Conservation (phyloP, 176 grass and related monocot species). For the Urochloa ruziziensis region DNA sequence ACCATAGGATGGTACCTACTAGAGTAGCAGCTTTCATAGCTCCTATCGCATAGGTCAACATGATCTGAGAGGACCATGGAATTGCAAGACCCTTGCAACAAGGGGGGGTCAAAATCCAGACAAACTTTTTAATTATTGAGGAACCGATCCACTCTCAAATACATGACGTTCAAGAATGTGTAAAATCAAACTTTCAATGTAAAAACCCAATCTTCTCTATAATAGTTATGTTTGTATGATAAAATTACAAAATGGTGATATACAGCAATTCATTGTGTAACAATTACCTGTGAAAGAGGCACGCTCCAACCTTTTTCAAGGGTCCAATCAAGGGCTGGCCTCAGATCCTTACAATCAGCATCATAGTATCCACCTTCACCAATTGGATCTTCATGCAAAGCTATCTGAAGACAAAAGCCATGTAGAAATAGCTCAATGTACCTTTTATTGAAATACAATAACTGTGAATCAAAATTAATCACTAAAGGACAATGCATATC, state of each 20-base stretch:
- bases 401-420: conserved; percentile 30
- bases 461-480: background rate
- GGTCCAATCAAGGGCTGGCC: conserved; percentile 53
- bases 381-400: conserved; percentile 33
- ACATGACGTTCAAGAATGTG: background rate
- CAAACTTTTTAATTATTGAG: background rate
- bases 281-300: conserved; percentile 46
- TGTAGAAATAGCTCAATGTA: background rate
- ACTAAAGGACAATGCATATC: background rate
- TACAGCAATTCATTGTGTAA: background rate
- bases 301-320: conserved; percentile 45
- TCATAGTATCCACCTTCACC: conserved; percentile 42
- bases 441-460: background rate
- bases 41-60: background rate
- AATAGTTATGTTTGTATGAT: background rate
- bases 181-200: background rate
- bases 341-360: conserved; percentile 34
- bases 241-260: conserved; percentile 8
- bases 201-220: background rate
- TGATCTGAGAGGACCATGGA: background rate
- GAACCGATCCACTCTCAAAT: background rate
- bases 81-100: background rate
- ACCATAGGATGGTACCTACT: background rate
- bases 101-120: background rate
- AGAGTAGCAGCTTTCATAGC: background rate